A percentile compares a stretch with the other conserved stretches of the same genome.
Conservation (phyloP, 83 land plant species). For the Picea abies region DNA sequence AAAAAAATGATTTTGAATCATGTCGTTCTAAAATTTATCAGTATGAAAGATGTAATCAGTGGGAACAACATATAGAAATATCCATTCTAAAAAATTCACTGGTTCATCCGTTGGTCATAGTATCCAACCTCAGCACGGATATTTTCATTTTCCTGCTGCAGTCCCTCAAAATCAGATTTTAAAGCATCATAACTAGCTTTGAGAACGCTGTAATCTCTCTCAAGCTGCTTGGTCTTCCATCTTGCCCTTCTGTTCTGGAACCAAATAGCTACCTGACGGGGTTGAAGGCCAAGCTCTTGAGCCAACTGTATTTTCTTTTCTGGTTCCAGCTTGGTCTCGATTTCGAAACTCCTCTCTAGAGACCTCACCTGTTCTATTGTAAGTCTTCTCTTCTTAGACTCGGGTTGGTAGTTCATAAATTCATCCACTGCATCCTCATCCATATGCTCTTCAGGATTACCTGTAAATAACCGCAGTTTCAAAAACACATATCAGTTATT, state of each 20-base stretch:
- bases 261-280: slow-evolving; percentile 24
- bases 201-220: slow-evolving; percentile 16
- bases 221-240: slow-evolving; percentile 27
- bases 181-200: slow-evolving; percentile 16
- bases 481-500: too few relatives aligned
- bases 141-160: background rate
- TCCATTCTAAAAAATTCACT: background rate
- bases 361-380: slow-evolving; percentile 21
- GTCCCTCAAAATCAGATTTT: background rate
- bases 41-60: too few relatives aligned
- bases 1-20: too few relatives aligned
- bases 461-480: background rate
- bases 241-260: slow-evolving; percentile 25
- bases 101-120: background rate
- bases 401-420: slow-evolving; percentile 11
- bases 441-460: slow-evolving; percentile 17
- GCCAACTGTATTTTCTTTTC: slow-evolving; percentile 3
- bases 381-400: slow-evolving; percentile 19
- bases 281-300: slow-evolving; percentile 15
- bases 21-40: too few relatives aligned
- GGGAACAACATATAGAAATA: too few relatives aligned
- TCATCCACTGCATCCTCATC: slow-evolving; percentile 4
- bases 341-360: slow-evolving; percentile 22
- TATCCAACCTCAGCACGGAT: background rate
- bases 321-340: slow-evolving; percentile 24